Evolutionary conservation across 768 basidiomycete genomes (phyloP).

Genomic region (Termitomyces sp.): DNA sequence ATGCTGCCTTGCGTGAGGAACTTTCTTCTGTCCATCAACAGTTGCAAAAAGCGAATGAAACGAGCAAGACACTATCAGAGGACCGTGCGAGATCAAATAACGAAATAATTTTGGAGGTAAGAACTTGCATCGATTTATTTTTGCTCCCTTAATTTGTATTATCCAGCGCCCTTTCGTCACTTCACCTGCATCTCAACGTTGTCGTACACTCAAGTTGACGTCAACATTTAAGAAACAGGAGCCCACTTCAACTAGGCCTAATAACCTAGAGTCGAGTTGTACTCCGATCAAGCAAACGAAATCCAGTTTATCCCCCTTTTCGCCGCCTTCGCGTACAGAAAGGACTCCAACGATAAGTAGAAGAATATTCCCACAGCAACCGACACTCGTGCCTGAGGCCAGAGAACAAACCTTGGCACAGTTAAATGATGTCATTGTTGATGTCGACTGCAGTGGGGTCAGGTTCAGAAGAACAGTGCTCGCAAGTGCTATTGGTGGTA

Average conservation of each 20-base stretch:
- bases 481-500: conserved; percentile 31
- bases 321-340: background rate
- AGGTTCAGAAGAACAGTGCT: conserved; percentile 35
- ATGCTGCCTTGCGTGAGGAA: background rate
- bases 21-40: conserved; percentile 1
- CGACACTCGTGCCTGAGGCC: conserved; percentile 9
- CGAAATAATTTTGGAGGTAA: conserved; percentile 2
- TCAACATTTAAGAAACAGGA: background rate
- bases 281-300: background rate
- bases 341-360: background rate
- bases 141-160: background rate
- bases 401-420: conserved; percentile 18
- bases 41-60: background rate
- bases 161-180: background rate
- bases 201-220: background rate
- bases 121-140: background rate
- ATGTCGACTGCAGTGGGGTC: conserved; percentile 17
- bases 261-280: background rate
- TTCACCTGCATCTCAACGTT: background rate
- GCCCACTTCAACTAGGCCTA: background rate
- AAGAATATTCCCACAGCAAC: background rate
- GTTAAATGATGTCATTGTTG: conserved; percentile 20
- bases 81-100: background rate
- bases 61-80: background rate
- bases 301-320: background rate